A percentile compares a stretch with the other conserved stretches of the same genome.
phyloP scores from a whole-genome alignment of 192 early-diverging fungal genomes.

The Jimgerdemannia flammicorona region DNA sequence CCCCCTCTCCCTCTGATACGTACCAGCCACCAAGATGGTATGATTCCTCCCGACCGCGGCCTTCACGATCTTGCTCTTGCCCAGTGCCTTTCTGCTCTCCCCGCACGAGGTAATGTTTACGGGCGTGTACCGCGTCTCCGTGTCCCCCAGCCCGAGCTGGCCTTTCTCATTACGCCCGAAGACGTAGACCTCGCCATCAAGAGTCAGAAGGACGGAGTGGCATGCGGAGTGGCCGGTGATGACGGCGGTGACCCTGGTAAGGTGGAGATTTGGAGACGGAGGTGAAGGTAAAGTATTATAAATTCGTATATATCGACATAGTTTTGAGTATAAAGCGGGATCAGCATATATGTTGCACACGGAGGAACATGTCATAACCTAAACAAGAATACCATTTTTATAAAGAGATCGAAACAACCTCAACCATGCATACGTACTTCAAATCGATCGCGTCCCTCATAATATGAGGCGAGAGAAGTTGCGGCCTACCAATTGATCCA shows the following conservation, averaged over 20 bases:
- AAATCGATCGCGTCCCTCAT: slow-evolving; percentile 42
- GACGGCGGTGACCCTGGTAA: slow-evolving; percentile 28
- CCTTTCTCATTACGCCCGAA: slow-evolving; percentile 46
- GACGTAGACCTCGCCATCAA: slow-evolving; percentile 36
- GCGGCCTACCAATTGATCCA: slow-evolving; percentile 11
- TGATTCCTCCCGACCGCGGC: slow-evolving; percentile 44
- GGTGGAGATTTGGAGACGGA: not conserved
- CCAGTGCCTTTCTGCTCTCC: slow-evolving; percentile 22
- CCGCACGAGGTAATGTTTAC: slow-evolving; percentile 34
- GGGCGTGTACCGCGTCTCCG: slow-evolving; percentile 21
- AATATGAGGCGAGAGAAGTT: slow-evolving; percentile 35
- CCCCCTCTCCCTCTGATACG: not conserved
- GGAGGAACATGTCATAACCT: too few species aligned
- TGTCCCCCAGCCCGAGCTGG: slow-evolving; percentile 36
- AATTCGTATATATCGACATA: too few species aligned
- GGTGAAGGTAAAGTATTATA: not conserved
- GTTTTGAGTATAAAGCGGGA: too few species aligned
- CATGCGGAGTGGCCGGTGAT: slow-evolving; percentile 33
- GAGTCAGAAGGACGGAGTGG: slow-evolving; percentile 38
- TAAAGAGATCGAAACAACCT: too few species aligned
- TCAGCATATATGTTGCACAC: too few species aligned
- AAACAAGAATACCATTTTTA: too few species aligned
- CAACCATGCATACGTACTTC: slow-evolving; percentile 18
- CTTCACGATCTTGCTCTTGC: slow-evolving; percentile 33
- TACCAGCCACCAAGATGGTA: slow-evolving; percentile 35